Evolutionary conservation across 495 filamentous ascomycete genomes (phyloP).

Genomic region (Tuber magnatum): DNA sequence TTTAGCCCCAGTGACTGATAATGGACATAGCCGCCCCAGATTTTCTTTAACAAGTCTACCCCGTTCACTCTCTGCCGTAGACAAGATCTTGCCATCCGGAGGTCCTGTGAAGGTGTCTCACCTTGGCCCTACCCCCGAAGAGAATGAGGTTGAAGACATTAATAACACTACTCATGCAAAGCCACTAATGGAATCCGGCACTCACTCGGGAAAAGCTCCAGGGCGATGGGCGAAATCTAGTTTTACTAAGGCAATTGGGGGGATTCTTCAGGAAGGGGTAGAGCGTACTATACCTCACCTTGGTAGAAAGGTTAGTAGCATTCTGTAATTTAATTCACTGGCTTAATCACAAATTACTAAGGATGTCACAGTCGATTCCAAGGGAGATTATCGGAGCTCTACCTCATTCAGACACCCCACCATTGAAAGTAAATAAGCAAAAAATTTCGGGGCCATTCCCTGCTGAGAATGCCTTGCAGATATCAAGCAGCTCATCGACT

Average conservation of each 20-base stretch:
- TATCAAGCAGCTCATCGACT: constrained; percentile 16
- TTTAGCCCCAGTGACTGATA: background rate
- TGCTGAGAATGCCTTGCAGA: constrained; percentile 21
- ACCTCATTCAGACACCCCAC: background rate
- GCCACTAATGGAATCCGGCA: background rate
- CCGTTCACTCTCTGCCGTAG: background rate
- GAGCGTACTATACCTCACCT: background rate
- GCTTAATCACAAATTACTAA: background rate
- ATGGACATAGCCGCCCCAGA: background rate
- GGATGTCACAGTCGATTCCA: background rate
- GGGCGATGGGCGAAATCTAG: background rate
- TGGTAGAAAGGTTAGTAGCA: background rate
- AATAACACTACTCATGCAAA: background rate
- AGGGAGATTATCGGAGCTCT: background rate
- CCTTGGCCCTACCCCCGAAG: background rate
- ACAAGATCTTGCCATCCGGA: background rate
- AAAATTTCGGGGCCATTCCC: constrained; percentile 23
- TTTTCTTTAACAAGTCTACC: background rate
- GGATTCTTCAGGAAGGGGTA: background rate
- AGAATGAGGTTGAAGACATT: background rate
- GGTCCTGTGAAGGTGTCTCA: background rate
- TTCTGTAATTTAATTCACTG: background rate
- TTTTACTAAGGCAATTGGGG: background rate
- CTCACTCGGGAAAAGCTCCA: background rate
- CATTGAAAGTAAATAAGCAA: constrained; percentile 11